Base-by-base conservation (phyloP, 192 early-diverging fungal genomes). In the Umbelopsis sp. region DNA sequence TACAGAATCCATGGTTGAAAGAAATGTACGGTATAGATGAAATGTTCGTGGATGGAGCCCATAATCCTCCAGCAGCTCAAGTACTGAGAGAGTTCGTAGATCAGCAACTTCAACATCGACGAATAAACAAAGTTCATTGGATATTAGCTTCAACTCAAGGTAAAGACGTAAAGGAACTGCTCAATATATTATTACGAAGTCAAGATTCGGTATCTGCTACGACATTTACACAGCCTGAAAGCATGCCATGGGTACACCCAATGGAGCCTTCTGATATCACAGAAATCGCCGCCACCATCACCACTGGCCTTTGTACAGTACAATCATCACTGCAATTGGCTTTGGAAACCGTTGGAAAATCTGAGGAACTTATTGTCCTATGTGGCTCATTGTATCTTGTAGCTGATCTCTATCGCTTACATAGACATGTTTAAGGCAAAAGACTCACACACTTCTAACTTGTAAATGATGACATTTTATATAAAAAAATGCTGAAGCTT, bases 351-450 rank as follows among this genome's bases (percentile, higher is more conserved):
- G 50, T 70, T 12, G 65, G 75, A 2, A 38, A 78, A 22, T 81
- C 81, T 20, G 54, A 29, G 7, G 74, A 78, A 62, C 44, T 91
- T 52, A 88, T 92, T 12, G 91, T 95, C 3, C 68, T 95, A 4
- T 93, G 91, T 74, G 95, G 95, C 20, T 95, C 93, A 16, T 82
- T 97, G 34, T 97, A 97, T 69, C 80, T 97, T 24, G 91, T 94
- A 16, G 91, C 95, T 34, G 91, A 95, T 68, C 76, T 95, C 45
- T 89, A 87, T 69, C 83, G 90, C 26, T 17, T 17, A 36, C 26
- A 62, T 17, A 54, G 29, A 62, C 25, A 45, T 2, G 4, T 44
- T 21, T 21, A 21, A 26, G 6, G 4, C 20, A 45, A 1, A 59
- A 20, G 2, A 25, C 53, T 34, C 31, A 26, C 56, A 36, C 31